These are phyloP conservation scores for Ocimum tenuiflorum DNA, from an alignment of 257 asterid species.

Conservation along the genomic window DNA sequence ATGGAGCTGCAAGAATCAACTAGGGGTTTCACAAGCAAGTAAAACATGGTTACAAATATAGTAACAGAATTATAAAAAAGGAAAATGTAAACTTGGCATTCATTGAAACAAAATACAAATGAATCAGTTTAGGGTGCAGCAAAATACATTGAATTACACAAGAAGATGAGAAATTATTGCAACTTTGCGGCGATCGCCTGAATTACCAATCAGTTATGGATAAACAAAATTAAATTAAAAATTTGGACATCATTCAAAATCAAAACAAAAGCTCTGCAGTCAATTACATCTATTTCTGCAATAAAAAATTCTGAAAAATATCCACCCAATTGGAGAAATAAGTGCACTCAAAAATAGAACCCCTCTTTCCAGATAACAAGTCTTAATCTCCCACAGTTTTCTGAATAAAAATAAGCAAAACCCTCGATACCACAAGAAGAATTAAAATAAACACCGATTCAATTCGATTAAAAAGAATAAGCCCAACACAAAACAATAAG, in stretches of 20 bases:
- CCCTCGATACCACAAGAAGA: neutral
- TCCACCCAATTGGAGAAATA: neutral
- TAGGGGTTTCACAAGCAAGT: neutral
- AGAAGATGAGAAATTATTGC: neutral
- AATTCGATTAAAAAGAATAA: neutral
- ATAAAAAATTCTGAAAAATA: neutral
- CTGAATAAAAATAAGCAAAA: slow-evolving; percentile 7
- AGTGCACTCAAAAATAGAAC: slow-evolving; percentile 7
- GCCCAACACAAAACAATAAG: neutral
- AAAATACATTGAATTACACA: neutral
- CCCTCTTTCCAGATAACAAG: slow-evolving; percentile 21
- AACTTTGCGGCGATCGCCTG: slow-evolving; percentile 17
- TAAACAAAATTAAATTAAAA: neutral
- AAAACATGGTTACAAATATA: neutral
- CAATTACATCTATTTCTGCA: neutral
- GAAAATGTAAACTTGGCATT: neutral
- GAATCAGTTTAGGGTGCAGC: neutral
- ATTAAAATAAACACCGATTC: neutral
- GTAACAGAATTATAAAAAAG: neutral
- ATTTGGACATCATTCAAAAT: neutral
- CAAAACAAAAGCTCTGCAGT: neutral
- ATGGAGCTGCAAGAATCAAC: neutral
- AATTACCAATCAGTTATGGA: neutral
- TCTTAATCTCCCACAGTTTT: neutral
- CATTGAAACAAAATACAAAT: neutral